phyloP scores from a whole-genome alignment of 2,329 filamentous ascomycete genomes.

The Ascochyta rabiei region DNA sequence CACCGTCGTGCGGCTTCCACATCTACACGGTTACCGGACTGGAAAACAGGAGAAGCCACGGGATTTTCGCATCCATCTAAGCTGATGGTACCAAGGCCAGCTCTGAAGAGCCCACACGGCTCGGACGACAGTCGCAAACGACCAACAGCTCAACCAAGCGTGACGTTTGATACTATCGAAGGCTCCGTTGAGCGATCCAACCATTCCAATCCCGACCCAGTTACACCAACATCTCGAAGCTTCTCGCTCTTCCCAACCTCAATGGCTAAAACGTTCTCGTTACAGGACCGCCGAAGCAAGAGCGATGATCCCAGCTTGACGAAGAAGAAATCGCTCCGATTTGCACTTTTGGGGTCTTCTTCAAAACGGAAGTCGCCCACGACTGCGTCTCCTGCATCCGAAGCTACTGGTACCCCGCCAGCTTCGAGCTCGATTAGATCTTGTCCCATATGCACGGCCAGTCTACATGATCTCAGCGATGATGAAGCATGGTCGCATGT shows the following conservation, averaged over 20 bases:
- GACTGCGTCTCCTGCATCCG: too few relatives aligned
- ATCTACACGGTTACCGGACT: neutral
- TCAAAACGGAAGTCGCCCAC: neutral
- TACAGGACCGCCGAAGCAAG: slow-evolving; percentile 8
- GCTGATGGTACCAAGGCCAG: neutral
- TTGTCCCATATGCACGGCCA: slow-evolving; percentile 1
- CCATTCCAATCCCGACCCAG: neutral
- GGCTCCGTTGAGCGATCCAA: neutral
- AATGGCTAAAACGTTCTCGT: slow-evolving; percentile 3
- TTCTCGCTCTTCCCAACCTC: neutral
- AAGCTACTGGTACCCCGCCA: neutral
- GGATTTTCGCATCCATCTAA: neutral
- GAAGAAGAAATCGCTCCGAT: slow-evolving; percentile 5
- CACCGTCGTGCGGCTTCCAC: slow-evolving; percentile 7
- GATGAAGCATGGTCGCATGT: neutral
- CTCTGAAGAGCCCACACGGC: neutral
- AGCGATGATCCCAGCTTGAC: slow-evolving; percentile 1
- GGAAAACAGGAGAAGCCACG: neutral
- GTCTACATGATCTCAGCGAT: neutral
- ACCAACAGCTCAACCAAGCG: neutral
- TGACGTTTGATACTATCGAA: slow-evolving; percentile 9
- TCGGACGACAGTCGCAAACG: neutral
- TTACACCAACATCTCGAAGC: neutral
- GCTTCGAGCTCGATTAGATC: neutral
- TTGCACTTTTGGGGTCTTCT: neutral